A percentile compares a stretch with the other conserved stretches of the same genome.
These are phyloP conservation scores for Peronospora belbahrii DNA, from an alignment of 352 stramenopile genomes.

Conservation along the genomic window DNA sequence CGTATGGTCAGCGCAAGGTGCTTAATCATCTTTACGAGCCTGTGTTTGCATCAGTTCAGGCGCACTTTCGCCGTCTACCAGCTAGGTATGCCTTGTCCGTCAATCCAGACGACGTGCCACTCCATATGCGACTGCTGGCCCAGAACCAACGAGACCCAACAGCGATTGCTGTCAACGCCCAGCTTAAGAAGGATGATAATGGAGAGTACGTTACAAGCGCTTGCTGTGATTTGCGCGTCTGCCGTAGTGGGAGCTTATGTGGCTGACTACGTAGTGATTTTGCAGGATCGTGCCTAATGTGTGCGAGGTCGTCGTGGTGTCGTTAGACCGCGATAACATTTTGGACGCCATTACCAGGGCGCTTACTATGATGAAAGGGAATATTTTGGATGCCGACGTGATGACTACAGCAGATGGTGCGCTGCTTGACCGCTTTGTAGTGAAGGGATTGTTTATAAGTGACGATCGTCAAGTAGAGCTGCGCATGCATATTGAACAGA, in stretches of 20 bases:
- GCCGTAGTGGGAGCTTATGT: conserved; percentile 2
- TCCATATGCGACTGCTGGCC: conserved; percentile 80
- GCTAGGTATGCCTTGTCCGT: conserved; percentile 78
- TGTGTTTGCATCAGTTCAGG: conserved; percentile 80
- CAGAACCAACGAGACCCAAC: conserved; percentile 76
- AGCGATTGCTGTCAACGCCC: conserved; percentile 74
- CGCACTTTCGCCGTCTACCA: conserved; percentile 70
- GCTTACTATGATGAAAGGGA: conserved; percentile 77
- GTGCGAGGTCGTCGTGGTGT: conserved; percentile 80
- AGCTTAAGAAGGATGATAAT: conserved; percentile 83
- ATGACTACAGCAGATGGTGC: conserved; percentile 81
- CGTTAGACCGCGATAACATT: conserved; percentile 65
- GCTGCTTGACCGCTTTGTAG: conserved; percentile 76
- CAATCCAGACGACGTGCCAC: conserved; percentile 80
- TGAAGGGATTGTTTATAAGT: conserved; percentile 75
- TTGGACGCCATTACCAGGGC: conserved; percentile 75
- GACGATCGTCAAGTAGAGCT: conserved; percentile 68
- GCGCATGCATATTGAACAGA: conserved; percentile 63
- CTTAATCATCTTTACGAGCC: conserved; percentile 83
- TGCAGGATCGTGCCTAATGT: conserved; percentile 63
- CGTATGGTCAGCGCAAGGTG: conserved; percentile 65
- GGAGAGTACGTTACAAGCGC: conserved; percentile 51
- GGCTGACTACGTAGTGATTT: conserved; percentile 1
- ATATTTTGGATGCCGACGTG: conserved; percentile 79
- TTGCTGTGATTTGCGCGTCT: background rate